phyloP scores from a whole-genome alignment of 2,329 filamentous ascomycete species.

The Akanthomyces uredinophilus region DNA sequence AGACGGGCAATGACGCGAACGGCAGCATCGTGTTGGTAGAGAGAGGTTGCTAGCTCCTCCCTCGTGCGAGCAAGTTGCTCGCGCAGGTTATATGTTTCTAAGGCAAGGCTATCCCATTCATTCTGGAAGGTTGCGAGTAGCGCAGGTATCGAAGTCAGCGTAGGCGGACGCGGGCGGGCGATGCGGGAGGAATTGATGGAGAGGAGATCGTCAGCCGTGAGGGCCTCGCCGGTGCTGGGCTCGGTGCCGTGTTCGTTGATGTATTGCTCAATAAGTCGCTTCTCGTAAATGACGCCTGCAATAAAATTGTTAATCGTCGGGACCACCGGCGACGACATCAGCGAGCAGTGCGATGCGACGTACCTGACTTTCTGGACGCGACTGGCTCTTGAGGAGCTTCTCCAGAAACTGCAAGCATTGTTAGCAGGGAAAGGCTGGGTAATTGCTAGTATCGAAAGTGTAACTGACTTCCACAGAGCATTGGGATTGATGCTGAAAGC shows the following conservation, averaged over 20 bases:
- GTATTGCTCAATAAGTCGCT: slow-evolving; percentile 89
- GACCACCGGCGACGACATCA: background rate
- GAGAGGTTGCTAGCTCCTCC: slow-evolving; percentile 86
- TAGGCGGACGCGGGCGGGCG: slow-evolving; percentile 84
- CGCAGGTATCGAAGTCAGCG: slow-evolving; percentile 91
- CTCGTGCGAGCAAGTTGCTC: slow-evolving; percentile 85
- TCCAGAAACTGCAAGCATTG: slow-evolving; percentile 69
- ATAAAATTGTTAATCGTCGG: background rate
- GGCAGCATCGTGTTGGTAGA: slow-evolving; percentile 98
- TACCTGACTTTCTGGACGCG: slow-evolving; percentile 89
- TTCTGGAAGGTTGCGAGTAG: slow-evolving; percentile 93
- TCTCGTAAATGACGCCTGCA: slow-evolving; percentile 84
- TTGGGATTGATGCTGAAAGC: slow-evolving; percentile 29
- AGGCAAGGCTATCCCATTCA: slow-evolving; percentile 91
- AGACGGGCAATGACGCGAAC: slow-evolving; percentile 88
- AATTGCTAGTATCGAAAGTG: background rate
- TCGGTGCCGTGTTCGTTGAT: slow-evolving; percentile 91
- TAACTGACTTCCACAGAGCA: slow-evolving; percentile 45
- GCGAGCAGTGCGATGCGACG: slow-evolving; percentile 27
- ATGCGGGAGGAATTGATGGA: slow-evolving; percentile 78
- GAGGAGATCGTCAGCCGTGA: slow-evolving; percentile 79
- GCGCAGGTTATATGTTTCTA: slow-evolving; percentile 87
- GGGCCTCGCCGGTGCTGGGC: slow-evolving; percentile 80
- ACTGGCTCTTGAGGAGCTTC: slow-evolving; percentile 94
- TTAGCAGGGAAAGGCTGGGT: background rate